Conservation (phyloP, 768 basidiomycete genomes). For the Mycena kentingensis region DNA sequence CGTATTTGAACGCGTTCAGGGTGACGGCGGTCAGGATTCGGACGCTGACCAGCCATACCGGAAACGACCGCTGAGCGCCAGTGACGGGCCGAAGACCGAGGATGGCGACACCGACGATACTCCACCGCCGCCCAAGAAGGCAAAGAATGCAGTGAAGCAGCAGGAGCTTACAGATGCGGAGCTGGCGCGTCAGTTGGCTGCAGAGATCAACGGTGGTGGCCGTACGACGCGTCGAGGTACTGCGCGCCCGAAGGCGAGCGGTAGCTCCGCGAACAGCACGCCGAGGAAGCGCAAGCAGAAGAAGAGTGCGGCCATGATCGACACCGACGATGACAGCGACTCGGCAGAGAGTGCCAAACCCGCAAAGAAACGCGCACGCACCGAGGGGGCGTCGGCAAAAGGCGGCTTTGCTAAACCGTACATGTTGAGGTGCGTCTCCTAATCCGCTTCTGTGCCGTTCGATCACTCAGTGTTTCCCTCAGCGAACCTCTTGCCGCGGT, state of each 20-base stretch:
- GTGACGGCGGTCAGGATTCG: constrained; percentile 32
- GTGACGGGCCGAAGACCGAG: constrained; percentile 36
- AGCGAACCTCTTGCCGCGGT: constrained; percentile 77
- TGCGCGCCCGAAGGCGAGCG: constrained; percentile 33
- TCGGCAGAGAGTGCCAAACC: constrained; percentile 41
- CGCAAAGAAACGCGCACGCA: constrained; percentile 44
- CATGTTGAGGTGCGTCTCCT: constrained; percentile 60
- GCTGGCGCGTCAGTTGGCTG: constrained; percentile 69
- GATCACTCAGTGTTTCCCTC: constrained; percentile 12
- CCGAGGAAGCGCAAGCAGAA: constrained; percentile 49
- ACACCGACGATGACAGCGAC: constrained; percentile 55
- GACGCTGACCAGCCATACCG: constrained; percentile 36
- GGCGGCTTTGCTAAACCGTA: constrained; percentile 84
- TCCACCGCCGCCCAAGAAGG: constrained; percentile 46
- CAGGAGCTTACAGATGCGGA: constrained; percentile 67
- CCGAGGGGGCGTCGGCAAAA: constrained; percentile 51
- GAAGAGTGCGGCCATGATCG: constrained; percentile 59
- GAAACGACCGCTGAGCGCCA: constrained; percentile 41
- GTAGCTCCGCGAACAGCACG: constrained; percentile 40
- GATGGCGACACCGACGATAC: constrained; percentile 34
- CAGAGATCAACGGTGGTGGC: constrained; percentile 70
- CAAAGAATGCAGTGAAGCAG: constrained; percentile 51
- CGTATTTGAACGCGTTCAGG: constrained; percentile 61
- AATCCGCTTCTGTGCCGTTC: constrained; percentile 6
- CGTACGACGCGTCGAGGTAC: constrained; percentile 52